phyloP scores from a whole-genome alignment of 441 rosid genomes.

The Gossypium schwendimanii region DNA sequence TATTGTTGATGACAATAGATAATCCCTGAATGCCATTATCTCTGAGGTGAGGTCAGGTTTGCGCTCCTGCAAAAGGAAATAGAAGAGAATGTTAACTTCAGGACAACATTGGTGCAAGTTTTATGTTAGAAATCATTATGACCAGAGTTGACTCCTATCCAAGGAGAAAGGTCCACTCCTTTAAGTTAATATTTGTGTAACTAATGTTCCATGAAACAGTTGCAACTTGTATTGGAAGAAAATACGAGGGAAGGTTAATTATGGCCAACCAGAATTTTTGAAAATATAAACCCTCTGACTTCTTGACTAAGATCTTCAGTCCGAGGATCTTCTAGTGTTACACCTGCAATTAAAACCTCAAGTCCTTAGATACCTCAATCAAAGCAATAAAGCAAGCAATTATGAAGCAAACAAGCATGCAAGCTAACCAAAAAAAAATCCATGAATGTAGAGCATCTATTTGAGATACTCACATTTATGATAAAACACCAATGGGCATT shows the following conservation, averaged over 20 bases:
- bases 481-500: not conserved
- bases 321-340: conserved; percentile 93
- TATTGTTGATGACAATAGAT: conserved; percentile 76
- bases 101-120: conserved; percentile 9
- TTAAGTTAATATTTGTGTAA: not conserved
- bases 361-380: conserved; percentile 11
- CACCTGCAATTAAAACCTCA: conserved; percentile 62
- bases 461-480: not conserved
- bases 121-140: conserved; percentile 13
- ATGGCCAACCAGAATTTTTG: conserved; percentile 77
- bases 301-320: conserved; percentile 99
- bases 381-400: not conserved
- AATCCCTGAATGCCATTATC: conserved; percentile 93
- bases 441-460: not conserved
- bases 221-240: not conserved
- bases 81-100: conserved; percentile 14
- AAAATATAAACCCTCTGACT: conserved; percentile 97
- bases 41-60: conserved; percentile 89
- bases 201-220: not conserved
- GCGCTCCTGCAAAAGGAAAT: conserved; percentile 57
- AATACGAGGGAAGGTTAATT: conserved; percentile 12
- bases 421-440: not conserved
- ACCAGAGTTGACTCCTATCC: not conserved
- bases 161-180: not conserved
- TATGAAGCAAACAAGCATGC: not conserved